phyloP scores from a whole-genome alignment of 331 rosid species.

The Telfairia occidentalis region DNA sequence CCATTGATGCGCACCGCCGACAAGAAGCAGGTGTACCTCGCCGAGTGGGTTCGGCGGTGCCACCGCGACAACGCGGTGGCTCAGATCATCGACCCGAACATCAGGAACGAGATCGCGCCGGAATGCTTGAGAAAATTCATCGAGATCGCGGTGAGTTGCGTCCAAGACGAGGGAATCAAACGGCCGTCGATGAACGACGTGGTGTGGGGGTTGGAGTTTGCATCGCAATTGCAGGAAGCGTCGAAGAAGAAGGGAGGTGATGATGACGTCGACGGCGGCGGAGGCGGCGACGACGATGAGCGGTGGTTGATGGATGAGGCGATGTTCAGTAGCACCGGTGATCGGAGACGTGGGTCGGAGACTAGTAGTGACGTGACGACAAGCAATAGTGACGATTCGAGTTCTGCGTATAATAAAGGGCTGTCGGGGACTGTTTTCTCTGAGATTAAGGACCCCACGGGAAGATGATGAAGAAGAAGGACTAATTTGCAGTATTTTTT shows the following conservation, averaged over 20 bases:
- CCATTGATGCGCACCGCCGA: conserved; percentile 14
- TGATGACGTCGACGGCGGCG: not conserved
- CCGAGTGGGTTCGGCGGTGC: conserved; percentile 19
- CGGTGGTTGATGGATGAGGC: not conserved
- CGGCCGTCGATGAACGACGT: conserved; percentile 26
- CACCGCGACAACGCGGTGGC: not conserved
- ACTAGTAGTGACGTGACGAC: not conserved
- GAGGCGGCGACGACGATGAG: not conserved
- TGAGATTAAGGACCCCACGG: conserved; percentile 17
- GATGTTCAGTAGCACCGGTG: conserved; percentile 1
- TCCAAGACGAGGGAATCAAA: conserved; percentile 20
- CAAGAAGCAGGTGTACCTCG: conserved; percentile 15
- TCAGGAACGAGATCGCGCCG: conserved; percentile 11
- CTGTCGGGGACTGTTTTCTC: conserved; percentile 15
- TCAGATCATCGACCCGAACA: conserved; percentile 9
- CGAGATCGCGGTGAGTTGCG: conserved; percentile 20
- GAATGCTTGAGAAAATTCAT: conserved; percentile 16
- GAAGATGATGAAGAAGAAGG: conserved; percentile 2
- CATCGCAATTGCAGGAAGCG: conserved; percentile 16
- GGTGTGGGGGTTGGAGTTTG: conserved; percentile 29
- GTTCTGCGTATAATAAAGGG: not conserved
- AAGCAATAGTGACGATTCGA: not conserved
- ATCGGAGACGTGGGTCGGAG: not conserved
- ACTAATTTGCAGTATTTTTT: no score
- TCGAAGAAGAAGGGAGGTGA: not conserved